phyloP scores from a whole-genome alignment of 2,329 filamentous ascomycete genomes.

The Neoarthrinium moseri region DNA sequence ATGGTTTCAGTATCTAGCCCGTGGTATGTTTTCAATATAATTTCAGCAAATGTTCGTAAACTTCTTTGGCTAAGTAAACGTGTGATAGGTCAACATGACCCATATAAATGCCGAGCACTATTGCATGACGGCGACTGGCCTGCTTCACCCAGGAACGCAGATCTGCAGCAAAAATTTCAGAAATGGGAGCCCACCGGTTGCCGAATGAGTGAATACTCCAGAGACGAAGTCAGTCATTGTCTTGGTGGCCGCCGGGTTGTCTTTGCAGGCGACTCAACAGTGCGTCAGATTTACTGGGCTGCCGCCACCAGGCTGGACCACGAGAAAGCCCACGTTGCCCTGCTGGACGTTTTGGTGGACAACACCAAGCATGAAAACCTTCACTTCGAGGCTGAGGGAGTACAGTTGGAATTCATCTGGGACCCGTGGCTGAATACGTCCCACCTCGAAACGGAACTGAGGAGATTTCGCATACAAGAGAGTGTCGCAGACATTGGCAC shows the following conservation, averaged over 20 bases:
- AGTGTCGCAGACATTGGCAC: slow-evolving; percentile 15
- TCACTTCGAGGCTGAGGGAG: slow-evolving; percentile 39
- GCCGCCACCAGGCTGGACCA: slow-evolving; percentile 47
- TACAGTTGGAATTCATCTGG: slow-evolving; percentile 57
- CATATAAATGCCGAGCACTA: slow-evolving; percentile 23
- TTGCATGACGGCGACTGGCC: slow-evolving; percentile 25
- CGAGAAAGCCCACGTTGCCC: slow-evolving; percentile 32
- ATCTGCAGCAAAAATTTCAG: slow-evolving; percentile 27
- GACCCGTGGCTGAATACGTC: slow-evolving; percentile 61
- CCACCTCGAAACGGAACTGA: slow-evolving; percentile 37
- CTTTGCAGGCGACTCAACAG: slow-evolving; percentile 60
- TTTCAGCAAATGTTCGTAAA: too few relatives aligned
- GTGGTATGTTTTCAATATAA: too few relatives aligned
- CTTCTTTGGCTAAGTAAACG: neutral
- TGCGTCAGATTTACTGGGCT: slow-evolving; percentile 61
- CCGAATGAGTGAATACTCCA: slow-evolving; percentile 54
- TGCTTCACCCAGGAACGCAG: slow-evolving; percentile 8
- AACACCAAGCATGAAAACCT: slow-evolving; percentile 43
- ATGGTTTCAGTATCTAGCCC: too few relatives aligned
- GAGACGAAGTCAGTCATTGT: slow-evolving; percentile 51
- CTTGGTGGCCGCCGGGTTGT: slow-evolving; percentile 50
- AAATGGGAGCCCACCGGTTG: slow-evolving; percentile 62
- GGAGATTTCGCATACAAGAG: slow-evolving; percentile 28
- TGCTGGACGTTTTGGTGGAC: slow-evolving; percentile 29
- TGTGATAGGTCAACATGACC: slow-evolving; percentile 20